These are phyloP conservation scores for Colletotrichum spaethianum DNA, from an alignment of 2,329 filamentous ascomycete species.

Conservation along the genomic window DNA sequence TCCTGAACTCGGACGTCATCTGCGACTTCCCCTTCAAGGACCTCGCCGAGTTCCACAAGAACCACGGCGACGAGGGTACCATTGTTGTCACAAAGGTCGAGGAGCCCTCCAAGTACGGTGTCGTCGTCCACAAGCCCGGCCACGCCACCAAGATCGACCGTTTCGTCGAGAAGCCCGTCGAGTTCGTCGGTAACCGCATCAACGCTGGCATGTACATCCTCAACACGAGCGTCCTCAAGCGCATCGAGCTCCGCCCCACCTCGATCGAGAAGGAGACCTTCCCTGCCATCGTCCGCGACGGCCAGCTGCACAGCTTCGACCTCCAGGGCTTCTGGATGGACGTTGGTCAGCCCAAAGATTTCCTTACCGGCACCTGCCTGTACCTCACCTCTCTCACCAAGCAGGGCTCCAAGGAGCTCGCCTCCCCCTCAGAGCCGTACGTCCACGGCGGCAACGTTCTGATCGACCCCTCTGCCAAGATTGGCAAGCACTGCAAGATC, in stretches of 20 bases:
- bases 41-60: conserved; percentile 91
- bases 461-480: conserved; percentile 94
- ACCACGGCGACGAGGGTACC: conserved; percentile 94
- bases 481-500: conserved; percentile 98
- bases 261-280: conserved; percentile 99
- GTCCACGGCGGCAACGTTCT: conserved; percentile 96
- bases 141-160: conserved; percentile 94
- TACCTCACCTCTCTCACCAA: conserved; percentile 95
- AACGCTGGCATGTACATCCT: conserved; percentile 99
- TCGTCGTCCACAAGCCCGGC: conserved; percentile 96
- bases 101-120: conserved; percentile 98
- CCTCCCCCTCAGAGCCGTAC: conserved; percentile 80
- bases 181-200: conserved; percentile 99
- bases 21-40: conserved; percentile 97
- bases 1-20: conserved; percentile 98
- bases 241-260: conserved; percentile 96
- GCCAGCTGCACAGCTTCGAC: conserved; percentile 94
- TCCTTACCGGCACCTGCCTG: conserved; percentile 94
- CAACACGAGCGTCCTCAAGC: conserved; percentile 89
- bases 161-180: conserved; percentile 99
- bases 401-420: conserved; percentile 88
- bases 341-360: conserved; percentile 98
- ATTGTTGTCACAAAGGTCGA: conserved; percentile 99
- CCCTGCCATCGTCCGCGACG: conserved; percentile 91
- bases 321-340: conserved; percentile 99